Conservation (phyloP, 1,284 basidiomycete species). For the Ustilago xerochloae region DNA sequence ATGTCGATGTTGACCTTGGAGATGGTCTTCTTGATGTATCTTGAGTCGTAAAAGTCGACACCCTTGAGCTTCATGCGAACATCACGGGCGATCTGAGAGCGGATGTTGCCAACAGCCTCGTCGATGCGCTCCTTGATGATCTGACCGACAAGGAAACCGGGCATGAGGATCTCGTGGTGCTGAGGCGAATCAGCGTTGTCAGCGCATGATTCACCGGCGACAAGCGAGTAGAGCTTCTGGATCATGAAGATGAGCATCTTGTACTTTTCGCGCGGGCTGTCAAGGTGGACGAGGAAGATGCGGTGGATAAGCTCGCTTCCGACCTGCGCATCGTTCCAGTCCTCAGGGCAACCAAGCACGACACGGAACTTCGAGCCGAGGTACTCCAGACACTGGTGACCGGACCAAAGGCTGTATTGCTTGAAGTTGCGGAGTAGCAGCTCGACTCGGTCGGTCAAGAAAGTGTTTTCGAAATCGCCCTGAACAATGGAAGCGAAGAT, state of each 20-base stretch:
- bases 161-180: conserved; percentile 96
- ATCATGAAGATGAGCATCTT: conserved; percentile 98
- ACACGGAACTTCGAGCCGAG: conserved; percentile 98
- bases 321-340: conserved; percentile 86
- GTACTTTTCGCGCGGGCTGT: conserved; percentile 92
- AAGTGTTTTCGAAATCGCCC: conserved; percentile 96
- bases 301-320: conserved; percentile 87
- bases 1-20: conserved; percentile 89
- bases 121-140: conserved; percentile 98
- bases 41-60: conserved; percentile 86
- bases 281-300: conserved; percentile 89
- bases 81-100: conserved; percentile 79
- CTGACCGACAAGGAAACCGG: conserved; percentile 92
- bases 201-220: conserved; percentile 87
- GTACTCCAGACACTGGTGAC: conserved; percentile 93
- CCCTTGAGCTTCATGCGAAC: conserved; percentile 77
- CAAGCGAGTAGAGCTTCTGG: conserved; percentile 91
- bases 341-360: conserved; percentile 89
- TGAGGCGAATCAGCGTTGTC: conserved; percentile 99
- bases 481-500: conserved; percentile 98
- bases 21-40: conserved; percentile 84
- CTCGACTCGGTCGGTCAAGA: conserved; percentile 96
- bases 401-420: conserved; percentile 84
- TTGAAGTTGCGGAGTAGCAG: conserved; percentile 93
- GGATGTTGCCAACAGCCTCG: conserved; percentile 83